Evolutionary conservation across 2,329 filamentous ascomycete species (phyloP), one percentile per base, ranked within the genome.

Genomic region (Drechslerella stenobrocha): DNA sequence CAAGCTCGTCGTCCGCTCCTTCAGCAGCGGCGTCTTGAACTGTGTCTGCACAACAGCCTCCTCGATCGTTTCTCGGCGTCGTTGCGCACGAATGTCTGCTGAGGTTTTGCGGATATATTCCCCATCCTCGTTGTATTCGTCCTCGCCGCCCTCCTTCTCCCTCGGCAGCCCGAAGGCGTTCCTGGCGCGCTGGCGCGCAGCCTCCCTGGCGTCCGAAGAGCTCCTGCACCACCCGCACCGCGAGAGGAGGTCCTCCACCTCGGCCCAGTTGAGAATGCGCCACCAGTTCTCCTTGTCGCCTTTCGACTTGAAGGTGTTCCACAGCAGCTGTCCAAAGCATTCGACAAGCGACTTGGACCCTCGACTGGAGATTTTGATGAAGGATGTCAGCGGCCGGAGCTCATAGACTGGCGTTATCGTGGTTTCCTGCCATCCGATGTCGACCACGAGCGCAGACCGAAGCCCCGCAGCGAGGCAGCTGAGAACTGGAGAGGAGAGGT

Each of bases 371-470:
- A 18, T 97, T 22, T 63, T 61, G 22, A 63, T 69, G 32, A 45
- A 42, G 1, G 57, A 50, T 9, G 64, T 26, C 13, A 69, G 45
- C 9, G 84, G 75, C 95, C 90, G 55, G 89, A 86, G 75, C 77
- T 98, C 93, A 74, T 91, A 97, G 4, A 97, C 81, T 3, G 86
- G 88, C 0, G 90, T 95, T 20, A 95, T 83, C 0, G 87, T 82
- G 0, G 91, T 95, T 76, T 97, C 93, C 40, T 85, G 82, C 93
- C 93, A 98, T 42, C 92, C 93, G 66, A 98, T 81, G 74, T 98
- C 90, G 34, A 98, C 81, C 0, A 97, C 84, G 40, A 98, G 76
- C 0, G 87, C 90, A n/a, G 89, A 89, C 11, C 93, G 85, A 37
- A 95, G 79, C 0, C 93, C 93, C 3, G 91, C 90, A 5, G 87